phyloP scores from a whole-genome alignment of 345 rosid genomes.

The Cardamine occulta region DNA sequence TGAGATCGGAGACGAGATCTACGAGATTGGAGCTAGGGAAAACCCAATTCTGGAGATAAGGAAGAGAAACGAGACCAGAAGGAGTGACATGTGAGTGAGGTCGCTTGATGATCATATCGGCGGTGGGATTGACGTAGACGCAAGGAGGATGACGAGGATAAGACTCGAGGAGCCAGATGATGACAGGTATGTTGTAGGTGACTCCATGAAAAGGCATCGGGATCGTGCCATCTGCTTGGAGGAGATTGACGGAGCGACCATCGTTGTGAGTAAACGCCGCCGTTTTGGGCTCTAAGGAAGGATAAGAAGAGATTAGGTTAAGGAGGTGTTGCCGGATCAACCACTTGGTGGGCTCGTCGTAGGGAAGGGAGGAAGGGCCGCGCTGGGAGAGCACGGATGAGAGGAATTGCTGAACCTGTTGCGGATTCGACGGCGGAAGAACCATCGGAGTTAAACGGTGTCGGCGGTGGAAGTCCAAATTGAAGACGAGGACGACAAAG shows the following conservation, averaged over 20 bases:
- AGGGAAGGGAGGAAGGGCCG: constrained; percentile 85
- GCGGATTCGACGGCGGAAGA: constrained; percentile 53
- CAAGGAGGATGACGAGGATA: constrained; percentile 93
- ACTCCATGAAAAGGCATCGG: constrained; percentile 86
- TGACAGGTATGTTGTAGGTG: constrained; percentile 90
- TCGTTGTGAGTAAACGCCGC: constrained; percentile 98
- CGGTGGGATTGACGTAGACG: constrained; percentile 93
- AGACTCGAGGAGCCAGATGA: constrained; percentile 92
- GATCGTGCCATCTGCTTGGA: constrained; percentile 91
- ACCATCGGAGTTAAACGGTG: constrained; percentile 42
- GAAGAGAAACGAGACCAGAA: constrained; percentile 82
- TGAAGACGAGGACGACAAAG: constrained; percentile 23
- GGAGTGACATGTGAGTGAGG: constrained; percentile 87
- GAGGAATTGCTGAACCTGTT: constrained; percentile 78
- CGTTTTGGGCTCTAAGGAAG: constrained; percentile 85
- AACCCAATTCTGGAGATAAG: constrained; percentile 87
- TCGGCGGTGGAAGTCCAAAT: constrained; percentile 25
- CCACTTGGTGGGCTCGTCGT: constrained; percentile 87
- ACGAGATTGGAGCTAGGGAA: constrained; percentile 84
- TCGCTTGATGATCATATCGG: constrained; percentile 94
- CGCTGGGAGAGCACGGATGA: constrained; percentile 86
- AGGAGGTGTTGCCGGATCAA: constrained; percentile 91
- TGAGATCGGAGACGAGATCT: constrained; percentile 68
- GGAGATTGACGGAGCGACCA: constrained; percentile 90
- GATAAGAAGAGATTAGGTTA: constrained; percentile 59